phyloP scores from a whole-genome alignment of 2,329 filamentous ascomycete genomes.

The Clonostachys rhizophaga region DNA sequence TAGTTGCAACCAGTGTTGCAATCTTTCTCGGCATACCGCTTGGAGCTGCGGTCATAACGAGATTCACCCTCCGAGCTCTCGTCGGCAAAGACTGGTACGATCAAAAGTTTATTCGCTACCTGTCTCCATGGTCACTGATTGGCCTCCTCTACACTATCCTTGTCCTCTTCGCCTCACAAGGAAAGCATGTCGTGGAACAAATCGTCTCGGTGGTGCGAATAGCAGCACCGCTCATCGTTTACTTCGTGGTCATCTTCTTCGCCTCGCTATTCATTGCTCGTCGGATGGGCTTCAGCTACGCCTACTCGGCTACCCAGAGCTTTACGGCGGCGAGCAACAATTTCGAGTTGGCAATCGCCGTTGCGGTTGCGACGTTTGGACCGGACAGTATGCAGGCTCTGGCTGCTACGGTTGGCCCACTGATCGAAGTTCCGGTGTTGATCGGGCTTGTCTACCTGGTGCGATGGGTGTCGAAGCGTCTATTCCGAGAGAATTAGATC shows the following conservation, averaged over 20 bases:
- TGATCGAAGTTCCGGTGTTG: constrained; percentile 83
- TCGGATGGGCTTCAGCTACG: constrained; percentile 67
- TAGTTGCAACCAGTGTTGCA: constrained; percentile 73
- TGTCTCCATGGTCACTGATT: constrained; percentile 71
- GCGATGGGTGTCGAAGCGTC: constrained; percentile 36
- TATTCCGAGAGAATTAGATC: no score
- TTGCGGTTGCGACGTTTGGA: constrained; percentile 78
- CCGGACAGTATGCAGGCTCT: constrained; percentile 74
- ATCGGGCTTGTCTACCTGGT: constrained; percentile 72
- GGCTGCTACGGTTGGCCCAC: constrained; percentile 75
- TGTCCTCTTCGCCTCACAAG: constrained; percentile 80
- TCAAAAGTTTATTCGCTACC: constrained; percentile 60
- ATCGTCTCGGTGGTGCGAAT: constrained; percentile 80
- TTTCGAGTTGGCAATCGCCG: constrained; percentile 86
- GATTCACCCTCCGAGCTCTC: constrained; percentile 53
- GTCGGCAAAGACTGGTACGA: constrained; percentile 60
- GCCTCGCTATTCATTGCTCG: constrained; percentile 57
- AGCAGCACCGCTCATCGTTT: constrained; percentile 74
- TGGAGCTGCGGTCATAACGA: constrained; percentile 71
- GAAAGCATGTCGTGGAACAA: constrained; percentile 71
- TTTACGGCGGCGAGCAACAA: constrained; percentile 91
- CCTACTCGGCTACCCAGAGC: constrained; percentile 68
- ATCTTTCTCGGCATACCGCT: constrained; percentile 84
- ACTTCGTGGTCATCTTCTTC: constrained; percentile 74
- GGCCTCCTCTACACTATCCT: constrained; percentile 84